Percentiles rank a stretch among this genome's conserved stretches.
phyloP scores from a whole-genome alignment of 2,329 filamentous ascomycete genomes.

The Neopestalotiopsis rosae region DNA sequence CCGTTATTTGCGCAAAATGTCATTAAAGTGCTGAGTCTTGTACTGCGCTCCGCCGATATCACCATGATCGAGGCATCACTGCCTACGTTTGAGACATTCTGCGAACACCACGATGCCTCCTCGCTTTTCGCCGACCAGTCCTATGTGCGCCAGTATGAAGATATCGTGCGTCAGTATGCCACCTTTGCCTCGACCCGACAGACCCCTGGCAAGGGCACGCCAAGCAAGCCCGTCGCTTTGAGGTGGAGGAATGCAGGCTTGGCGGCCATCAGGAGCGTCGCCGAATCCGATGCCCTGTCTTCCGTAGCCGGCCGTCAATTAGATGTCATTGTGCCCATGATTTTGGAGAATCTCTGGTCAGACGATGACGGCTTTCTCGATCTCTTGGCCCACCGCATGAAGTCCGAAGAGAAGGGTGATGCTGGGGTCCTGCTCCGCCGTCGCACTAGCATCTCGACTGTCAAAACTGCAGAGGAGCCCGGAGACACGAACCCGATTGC shows the following conservation, averaged over 20 bases:
- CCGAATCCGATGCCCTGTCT: conserved; percentile 78
- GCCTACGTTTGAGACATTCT: conserved; percentile 86
- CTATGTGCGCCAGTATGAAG: conserved; percentile 82
- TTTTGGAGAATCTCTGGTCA: conserved; percentile 86
- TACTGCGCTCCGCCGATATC: conserved; percentile 86
- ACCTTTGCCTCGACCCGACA: conserved; percentile 73
- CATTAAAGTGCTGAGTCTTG: conserved; percentile 81
- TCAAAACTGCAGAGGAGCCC: conserved; percentile 70
- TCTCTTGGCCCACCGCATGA: conserved; percentile 69
- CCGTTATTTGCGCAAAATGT: conserved; percentile 87
- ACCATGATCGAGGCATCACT: conserved; percentile 92
- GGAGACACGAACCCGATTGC: conserved; percentile 71
- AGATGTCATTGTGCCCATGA: conserved; percentile 78
- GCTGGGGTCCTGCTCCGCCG: conserved; percentile 67
- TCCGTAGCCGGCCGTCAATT: conserved; percentile 79
- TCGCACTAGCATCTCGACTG: conserved; percentile 80
- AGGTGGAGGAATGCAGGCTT: conserved; percentile 78
- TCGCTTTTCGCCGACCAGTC: conserved; percentile 84
- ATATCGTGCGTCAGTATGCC: conserved; percentile 81
- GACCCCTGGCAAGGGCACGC: conserved; percentile 54
- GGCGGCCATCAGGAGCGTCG: conserved; percentile 80
- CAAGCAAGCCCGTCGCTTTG: conserved; percentile 76
- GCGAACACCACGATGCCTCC: conserved; percentile 84
- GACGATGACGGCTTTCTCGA: conserved; percentile 73
- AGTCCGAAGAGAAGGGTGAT: conserved; percentile 72